Conservation (phyloP, 345 rosid genomes). For the Eucalyptus grandis region DNA sequence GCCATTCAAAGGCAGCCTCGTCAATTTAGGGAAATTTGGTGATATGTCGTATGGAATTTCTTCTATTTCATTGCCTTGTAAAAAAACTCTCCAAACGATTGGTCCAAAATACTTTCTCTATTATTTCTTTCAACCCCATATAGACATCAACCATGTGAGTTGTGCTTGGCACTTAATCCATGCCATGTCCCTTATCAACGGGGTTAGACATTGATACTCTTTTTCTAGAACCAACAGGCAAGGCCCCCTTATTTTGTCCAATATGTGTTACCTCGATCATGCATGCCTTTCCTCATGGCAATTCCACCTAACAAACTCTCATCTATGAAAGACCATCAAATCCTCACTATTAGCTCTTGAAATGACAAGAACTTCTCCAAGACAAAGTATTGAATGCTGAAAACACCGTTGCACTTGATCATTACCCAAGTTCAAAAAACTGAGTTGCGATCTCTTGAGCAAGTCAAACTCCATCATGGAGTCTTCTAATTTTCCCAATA, state of each 20-base stretch:
- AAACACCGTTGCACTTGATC: slow-evolving; percentile 3
- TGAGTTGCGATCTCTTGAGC: neutral
- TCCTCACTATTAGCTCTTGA: neutral
- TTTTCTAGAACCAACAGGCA: no score
- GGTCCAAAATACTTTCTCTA: fast-evolving
- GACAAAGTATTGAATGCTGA: slow-evolving; percentile 3
- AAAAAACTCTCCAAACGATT: fast-evolving
- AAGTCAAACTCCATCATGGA: neutral
- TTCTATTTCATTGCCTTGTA: no score
- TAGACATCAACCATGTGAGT: neutral
- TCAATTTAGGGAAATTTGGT: no score
- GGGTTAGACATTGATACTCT: no score
- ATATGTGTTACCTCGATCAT: neutral
- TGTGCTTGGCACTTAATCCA: no score
- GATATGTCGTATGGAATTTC: no score
- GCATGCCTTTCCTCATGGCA: neutral
- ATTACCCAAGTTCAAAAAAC: neutral
- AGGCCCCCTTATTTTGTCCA: neutral
- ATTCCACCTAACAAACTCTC: slow-evolving; percentile 1
- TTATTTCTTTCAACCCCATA: no score
- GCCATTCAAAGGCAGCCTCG: fast-evolving
- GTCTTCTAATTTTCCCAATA: neutral
- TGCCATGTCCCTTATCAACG: no score
- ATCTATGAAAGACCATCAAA: neutral
- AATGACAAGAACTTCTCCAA: neutral